Evolutionary conservation across 495 filamentous ascomycete species (phyloP), one percentile per base, ranked within the genome.

Genomic region (Wilcoxina mikolae): DNA sequence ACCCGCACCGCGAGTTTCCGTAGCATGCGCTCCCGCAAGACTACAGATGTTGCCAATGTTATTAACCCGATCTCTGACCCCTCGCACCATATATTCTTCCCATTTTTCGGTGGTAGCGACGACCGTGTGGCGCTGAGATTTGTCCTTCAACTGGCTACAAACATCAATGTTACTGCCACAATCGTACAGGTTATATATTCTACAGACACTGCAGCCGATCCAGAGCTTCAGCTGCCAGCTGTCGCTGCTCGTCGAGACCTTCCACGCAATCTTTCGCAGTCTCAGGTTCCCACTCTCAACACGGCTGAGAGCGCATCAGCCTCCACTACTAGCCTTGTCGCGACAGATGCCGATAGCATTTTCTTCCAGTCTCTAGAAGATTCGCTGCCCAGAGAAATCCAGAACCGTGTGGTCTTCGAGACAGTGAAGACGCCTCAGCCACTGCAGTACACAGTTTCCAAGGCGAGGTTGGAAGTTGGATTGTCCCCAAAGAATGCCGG

Each of bases 51-150:
- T 18, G 58, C 79, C 11, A 53, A 65, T 41, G 68, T 70, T 9
- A 68, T 69, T 27, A 63, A 60, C 41, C 80, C 73, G 12, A 69
- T 78, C 39, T 68, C 68, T 11, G 76, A 85, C 58, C 83, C 79
- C 51, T 80, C 78, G 26, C 89, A 94, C 63, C 88, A 94, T 58
- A 73, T 98, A 57, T 87, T 93, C 60, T 71, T 94, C 49, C 86
- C 87, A 2, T 95, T 84, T 69, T 80, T 94, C 55, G 91, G 91
- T 41, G 86, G 88, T 3, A 66, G 73, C 2, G 91, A 96, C 67
- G 90, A 95, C 65, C 79, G 77, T n/a, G 76, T 80, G 41, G 87
- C 88, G 0, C 72, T 95, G 0, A 74, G 81, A 3, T 77, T 95
- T 28, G 80, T 91, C 4, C 73, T 95, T 15, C 89, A 93, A 58